Evolutionary conservation across 768 basidiomycete genomes (phyloP), one percentile per base, ranked within the genome.

Genomic region (Lactarius sp.): DNA sequence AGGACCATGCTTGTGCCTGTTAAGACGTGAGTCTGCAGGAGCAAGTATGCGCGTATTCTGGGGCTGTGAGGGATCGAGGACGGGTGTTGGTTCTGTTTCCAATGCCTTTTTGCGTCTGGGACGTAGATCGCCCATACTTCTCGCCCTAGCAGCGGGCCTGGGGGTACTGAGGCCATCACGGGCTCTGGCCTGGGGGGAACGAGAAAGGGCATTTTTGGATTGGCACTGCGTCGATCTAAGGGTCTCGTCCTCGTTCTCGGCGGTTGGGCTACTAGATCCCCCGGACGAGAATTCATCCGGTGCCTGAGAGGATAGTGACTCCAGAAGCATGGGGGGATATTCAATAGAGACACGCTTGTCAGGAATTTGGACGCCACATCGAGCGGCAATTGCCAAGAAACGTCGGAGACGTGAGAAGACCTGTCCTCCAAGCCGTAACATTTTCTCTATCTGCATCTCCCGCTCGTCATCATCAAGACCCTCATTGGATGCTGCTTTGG

Each of bases 371-470:
- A 92, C 72, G 20, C 89, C 90, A 71, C 86, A 91, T 66, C 89
- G 87, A 33, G 84, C 82, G 36, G 86, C 87, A 59, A 90, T 79
- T 27, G 85, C 80, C 57, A 99, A 75, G 73, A 99, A 95, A 9
- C 83, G 80, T 58, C 88, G 82, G 14, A 96, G 87, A 70, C 84
- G 86, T 27, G 83, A 85, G 69, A 94, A 91, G 1, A 95, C 89
- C 66, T 88, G 85, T 13, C 89, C 85, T 1, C 88, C 90, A 10
- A 90, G 79, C 36, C 85, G 83, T 31, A 96, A 79, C 93, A 97
- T 94, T 31, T 77, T 79, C 57, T 87, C 83, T 14, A 88, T 82
- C 70, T 92, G 88, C 27, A 76, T 67, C 27, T 77, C 78, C 41
- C 81, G 81, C 63, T 80, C 77, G 39, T 79, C 81, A 22, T 78